Base-by-base conservation (phyloP, 768 basidiomycete genomes). In the Phaeotremella fagi region DNA sequence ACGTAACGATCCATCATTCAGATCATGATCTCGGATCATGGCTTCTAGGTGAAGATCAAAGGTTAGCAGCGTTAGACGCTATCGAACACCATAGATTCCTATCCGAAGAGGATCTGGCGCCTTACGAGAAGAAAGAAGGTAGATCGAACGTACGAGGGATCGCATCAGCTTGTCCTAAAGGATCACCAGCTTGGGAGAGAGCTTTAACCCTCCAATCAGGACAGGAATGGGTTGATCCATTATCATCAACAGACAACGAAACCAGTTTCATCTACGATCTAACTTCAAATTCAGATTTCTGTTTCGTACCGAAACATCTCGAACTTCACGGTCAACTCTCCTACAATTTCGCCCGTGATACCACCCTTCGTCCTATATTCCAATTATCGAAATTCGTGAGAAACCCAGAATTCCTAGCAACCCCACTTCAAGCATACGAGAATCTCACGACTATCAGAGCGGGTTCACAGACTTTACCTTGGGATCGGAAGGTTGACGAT, bases 401-500 rank as follows among this genome's bases (percentile, higher is more conserved):
- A 0, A 66, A 66, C 52, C 64, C 70, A 28, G 68, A 69, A 27
- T 63, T 73, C 67, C 63, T 73, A 20, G 64, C 64, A n/a, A 65
- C 70, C 4, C 70, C 72, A 0, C 55, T 73, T 27, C 64, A 71
- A 52, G 67, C 67, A 18, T 68, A 68, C 49, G 63, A 68, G 14
- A 68, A 68, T 48, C 43, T 54, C 20, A 68, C 63, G n/a, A 46
- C 59, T 18, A n/a, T 55, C 3, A 24, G 36, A 9, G 60, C 59
- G 3, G 15, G 44, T 22, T 54, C 52, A 38, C 57, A 64, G 44
- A 55, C 48, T 45, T 61, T 65, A n/a, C 61, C 69, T 2, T 77
- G 76, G 76, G 66, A 70, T 38, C 67, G 73, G 38, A 72, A 75
- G 41, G 66, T 70, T 15, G 64, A 74, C 50, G 63, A 74, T 25